A percentile compares a stretch with the other conserved stretches of the same genome.
phyloP scores from a whole-genome alignment of 441 rosid species.

The Omphalea diandra region DNA sequence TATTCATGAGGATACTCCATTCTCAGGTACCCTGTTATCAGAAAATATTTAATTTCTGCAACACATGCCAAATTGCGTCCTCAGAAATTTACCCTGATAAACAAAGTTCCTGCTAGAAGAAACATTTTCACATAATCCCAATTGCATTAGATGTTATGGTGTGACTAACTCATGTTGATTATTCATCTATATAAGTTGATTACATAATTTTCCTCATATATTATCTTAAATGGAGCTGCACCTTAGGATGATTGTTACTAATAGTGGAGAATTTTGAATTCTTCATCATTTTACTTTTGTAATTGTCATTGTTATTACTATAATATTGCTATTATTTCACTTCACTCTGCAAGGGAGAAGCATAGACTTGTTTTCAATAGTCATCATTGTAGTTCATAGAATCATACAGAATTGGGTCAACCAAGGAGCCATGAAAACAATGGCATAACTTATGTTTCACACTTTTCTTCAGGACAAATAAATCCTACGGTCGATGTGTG shows the following conservation, averaged over 20 bases:
- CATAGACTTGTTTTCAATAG: neutral
- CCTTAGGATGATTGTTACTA: neutral
- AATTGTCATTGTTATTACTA: too few relatives aligned
- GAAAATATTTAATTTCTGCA: neutral
- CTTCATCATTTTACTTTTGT: too few relatives aligned
- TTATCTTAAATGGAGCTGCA: neutral
- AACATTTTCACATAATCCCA: neutral
- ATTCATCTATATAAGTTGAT: neutral
- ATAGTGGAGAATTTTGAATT: too few relatives aligned
- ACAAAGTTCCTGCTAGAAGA: neutral
- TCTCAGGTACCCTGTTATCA: neutral
- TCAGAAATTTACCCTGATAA: neutral
- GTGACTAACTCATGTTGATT: neutral
- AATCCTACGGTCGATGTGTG: neutral
- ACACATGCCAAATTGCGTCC: neutral
- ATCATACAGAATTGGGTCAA: neutral
- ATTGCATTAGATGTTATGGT: neutral
- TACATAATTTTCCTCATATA: neutral
- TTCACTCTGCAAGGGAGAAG: neutral
- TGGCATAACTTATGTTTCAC: neutral
- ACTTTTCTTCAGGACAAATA: neutral
- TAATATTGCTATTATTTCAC: too few relatives aligned
- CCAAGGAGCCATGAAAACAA: neutral
- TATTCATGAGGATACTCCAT: neutral
- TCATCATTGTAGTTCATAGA: neutral